Percentiles rank a stretch among this genome's conserved stretches.
Evolutionary conservation across 495 filamentous ascomycete genomes (phyloP).

Genomic region (Paragyromitra xinjiangensis): DNA sequence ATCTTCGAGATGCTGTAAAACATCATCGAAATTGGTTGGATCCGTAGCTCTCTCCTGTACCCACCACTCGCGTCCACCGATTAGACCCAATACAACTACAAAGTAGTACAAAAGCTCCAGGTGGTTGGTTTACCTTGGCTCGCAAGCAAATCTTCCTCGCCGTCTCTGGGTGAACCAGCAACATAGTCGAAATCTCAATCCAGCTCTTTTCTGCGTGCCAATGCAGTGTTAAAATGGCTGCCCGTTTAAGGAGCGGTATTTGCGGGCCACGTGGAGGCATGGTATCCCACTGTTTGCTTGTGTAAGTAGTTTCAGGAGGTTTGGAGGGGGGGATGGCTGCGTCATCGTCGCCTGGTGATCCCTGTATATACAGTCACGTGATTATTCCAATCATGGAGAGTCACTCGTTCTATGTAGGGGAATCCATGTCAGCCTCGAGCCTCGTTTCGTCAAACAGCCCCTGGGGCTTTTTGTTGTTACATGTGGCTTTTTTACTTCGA

Average conservation of each 20-base stretch:
- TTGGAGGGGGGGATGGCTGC: conserved; percentile 27
- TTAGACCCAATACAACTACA: background rate
- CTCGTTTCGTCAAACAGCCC: too few relatives aligned
- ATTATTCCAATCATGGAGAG: background rate
- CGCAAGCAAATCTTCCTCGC: conserved; percentile 52
- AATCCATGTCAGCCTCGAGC: background rate
- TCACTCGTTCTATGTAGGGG: background rate
- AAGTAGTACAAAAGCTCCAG: background rate
- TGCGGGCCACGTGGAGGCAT: conserved; percentile 51
- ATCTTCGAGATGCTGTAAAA: conserved; percentile 44
- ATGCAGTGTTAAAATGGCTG: conserved; percentile 51
- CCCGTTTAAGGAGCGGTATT: conserved; percentile 50
- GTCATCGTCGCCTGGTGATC: conserved; percentile 28
- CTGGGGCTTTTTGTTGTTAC: background rate
- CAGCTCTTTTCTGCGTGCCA: conserved; percentile 53
- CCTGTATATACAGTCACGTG: conserved; percentile 22
- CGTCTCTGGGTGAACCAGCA: conserved; percentile 50
- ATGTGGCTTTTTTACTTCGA: background rate
- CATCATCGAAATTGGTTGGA: conserved; percentile 44
- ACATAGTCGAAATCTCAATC: conserved; percentile 49
- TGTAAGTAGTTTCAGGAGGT: conserved; percentile 1
- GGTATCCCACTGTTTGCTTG: conserved; percentile 13
- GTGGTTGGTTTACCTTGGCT: conserved; percentile 41
- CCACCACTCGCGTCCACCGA: background rate
- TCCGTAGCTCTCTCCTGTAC: conserved; percentile 45